These are phyloP conservation scores for Colletotrichum cordylinicola DNA, from an alignment of 2,329 filamentous ascomycete species.

Conservation along the genomic window DNA sequence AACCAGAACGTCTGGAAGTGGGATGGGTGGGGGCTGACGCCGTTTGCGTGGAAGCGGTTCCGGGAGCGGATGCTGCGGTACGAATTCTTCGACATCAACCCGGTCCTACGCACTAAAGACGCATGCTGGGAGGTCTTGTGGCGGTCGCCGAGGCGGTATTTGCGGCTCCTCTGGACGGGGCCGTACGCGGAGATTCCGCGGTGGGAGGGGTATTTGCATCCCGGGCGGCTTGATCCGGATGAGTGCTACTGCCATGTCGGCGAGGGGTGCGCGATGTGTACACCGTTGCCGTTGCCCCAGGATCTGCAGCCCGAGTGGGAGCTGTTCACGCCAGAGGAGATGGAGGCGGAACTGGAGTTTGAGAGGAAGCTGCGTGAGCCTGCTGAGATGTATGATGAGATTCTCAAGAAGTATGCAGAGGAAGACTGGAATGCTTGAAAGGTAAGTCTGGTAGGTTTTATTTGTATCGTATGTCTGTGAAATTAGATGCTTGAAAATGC, in stretches of 20 bases:
- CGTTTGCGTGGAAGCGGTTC: not conserved
- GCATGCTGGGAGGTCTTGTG: not conserved
- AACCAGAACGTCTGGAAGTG: not conserved
- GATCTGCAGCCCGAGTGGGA: not conserved
- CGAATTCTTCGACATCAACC: not conserved
- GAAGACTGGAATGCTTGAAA: not conserved
- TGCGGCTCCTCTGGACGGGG: conserved; percentile 2
- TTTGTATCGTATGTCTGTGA: not conserved
- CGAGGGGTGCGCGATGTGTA: not conserved
- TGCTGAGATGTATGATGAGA: not conserved
- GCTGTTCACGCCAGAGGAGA: not conserved
- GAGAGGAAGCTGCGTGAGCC: not conserved
- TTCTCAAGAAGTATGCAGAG: not conserved
- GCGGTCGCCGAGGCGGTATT: not conserved
- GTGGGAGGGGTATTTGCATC: conserved; percentile 1
- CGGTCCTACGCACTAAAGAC: not conserved
- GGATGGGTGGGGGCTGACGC: not conserved
- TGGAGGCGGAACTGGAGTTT: not conserved
- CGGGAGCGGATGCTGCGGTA: not conserved
- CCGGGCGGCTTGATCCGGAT: not conserved
- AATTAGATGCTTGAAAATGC: not conserved
- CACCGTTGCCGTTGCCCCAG: not conserved
- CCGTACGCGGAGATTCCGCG: not conserved
- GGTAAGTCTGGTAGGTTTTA: not conserved
- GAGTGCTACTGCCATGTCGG: conserved; percentile 10